A percentile compares a stretch with the other conserved stretches of the same genome.
Evolutionary conservation across 345 rosid species (phyloP).

Genomic region (Linum lewisii): DNA sequence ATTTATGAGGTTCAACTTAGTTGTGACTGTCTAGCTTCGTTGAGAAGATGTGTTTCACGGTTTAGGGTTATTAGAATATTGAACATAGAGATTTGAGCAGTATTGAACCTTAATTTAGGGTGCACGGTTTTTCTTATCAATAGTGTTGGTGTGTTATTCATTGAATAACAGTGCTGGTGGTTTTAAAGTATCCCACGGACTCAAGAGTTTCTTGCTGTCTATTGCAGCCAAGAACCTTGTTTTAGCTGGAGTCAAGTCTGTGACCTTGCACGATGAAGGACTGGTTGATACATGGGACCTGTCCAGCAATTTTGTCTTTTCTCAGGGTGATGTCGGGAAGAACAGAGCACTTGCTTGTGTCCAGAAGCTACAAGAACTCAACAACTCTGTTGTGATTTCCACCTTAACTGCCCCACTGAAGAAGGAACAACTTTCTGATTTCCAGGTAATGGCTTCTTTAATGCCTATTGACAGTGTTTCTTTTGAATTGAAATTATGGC

Average conservation of each 20-base stretch:
- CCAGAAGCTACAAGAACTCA: slow-evolving; percentile 92
- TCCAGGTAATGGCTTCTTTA: slow-evolving; percentile 45
- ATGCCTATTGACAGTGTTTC: background rate
- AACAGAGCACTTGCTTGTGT: slow-evolving; percentile 92
- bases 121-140: no score
- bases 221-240: slow-evolving; percentile 88
- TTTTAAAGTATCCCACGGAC: background rate
- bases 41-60: background rate
- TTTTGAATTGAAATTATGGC: background rate
- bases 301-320: slow-evolving; percentile 72
- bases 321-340: slow-evolving; percentile 81
- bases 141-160: no score
- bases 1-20: background rate
- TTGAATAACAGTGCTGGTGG: no score
- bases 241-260: slow-evolving; percentile 97
- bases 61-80: no score
- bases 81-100: background rate
- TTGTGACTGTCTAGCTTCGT: background rate
- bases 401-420: slow-evolving; percentile 59
- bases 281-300: slow-evolving; percentile 85
- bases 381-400: slow-evolving; percentile 70
- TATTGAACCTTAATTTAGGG: background rate
- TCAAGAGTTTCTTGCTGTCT: background rate
- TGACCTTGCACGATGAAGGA: slow-evolving; percentile 86
- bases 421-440: slow-evolving; percentile 68